Conservation (phyloP, 176 grass and related monocot species). For the Tillandsia fasciculata region DNA sequence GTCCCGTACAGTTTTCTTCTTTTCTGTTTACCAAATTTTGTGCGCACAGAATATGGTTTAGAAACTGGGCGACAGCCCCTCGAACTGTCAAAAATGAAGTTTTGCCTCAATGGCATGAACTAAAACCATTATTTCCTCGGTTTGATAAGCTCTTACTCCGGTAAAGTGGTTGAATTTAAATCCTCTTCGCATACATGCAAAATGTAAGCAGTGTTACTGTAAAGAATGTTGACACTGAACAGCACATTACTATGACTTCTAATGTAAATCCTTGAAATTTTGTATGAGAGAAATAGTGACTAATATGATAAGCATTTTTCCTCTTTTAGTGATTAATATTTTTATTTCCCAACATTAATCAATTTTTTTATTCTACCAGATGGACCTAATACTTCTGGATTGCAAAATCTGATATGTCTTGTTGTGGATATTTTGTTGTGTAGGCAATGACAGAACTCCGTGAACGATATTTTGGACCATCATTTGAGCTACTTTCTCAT, state of each 20-base stretch:
- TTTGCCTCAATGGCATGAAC: too few relatives aligned
- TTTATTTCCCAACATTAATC: neutral
- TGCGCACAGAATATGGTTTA: neutral
- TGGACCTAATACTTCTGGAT: neutral
- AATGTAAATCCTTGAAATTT: slow-evolving; percentile 4
- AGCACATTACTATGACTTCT: too few relatives aligned
- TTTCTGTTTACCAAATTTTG: neutral
- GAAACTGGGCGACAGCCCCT: too few relatives aligned
- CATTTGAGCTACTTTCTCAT: slow-evolving; percentile 70
- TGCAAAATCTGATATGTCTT: neutral
- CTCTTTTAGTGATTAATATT: too few relatives aligned
- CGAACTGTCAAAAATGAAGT: too few relatives aligned
- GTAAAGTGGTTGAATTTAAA: too few relatives aligned
- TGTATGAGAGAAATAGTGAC: neutral
- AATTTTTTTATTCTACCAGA: neutral
- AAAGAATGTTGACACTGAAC: too few relatives aligned
- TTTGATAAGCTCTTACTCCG: too few relatives aligned
- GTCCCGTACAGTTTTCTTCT: neutral
- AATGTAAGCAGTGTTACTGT: too few relatives aligned
- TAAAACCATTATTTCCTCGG: too few relatives aligned
- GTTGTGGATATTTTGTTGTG: slow-evolving; percentile 6
- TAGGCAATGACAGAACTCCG: slow-evolving; percentile 44
- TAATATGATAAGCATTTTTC: too few relatives aligned
- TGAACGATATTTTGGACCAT: slow-evolving; percentile 80
- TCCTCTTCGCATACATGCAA: too few relatives aligned